A percentile compares a stretch with the other conserved stretches of the same genome.
phyloP scores from a whole-genome alignment of 148 eudicot species.

The Silene latifolia region DNA sequence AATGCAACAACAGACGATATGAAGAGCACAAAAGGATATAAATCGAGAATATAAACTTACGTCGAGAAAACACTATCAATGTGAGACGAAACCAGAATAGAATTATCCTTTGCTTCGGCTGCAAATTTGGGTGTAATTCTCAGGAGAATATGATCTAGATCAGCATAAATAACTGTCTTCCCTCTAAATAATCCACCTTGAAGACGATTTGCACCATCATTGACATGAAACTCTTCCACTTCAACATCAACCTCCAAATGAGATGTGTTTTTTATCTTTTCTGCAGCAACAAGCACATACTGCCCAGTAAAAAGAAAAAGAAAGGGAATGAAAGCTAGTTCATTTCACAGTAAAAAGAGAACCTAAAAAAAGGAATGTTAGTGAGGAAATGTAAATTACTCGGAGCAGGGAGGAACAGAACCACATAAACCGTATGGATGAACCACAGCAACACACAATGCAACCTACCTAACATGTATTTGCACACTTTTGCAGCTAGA shows the following conservation, averaged over 20 bases:
- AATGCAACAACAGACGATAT: neutral
- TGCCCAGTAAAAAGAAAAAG: constrained; percentile 32
- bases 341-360: neutral
- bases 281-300: constrained; percentile 68
- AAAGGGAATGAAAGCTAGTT: neutral
- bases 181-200: constrained; percentile 75
- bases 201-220: constrained; percentile 67
- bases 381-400: too few relatives aligned
- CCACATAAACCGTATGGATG: neutral
- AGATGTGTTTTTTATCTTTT: constrained; percentile 61
- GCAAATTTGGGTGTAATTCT: constrained; percentile 74
- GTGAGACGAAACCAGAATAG: constrained; percentile 88
- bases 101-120: constrained; percentile 66
- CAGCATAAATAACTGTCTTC: constrained; percentile 76
- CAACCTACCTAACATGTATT: neutral
- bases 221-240: constrained; percentile 74
- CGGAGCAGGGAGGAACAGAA: too few relatives aligned
- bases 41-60: constrained; percentile 37
- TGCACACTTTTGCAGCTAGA: neutral
- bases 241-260: constrained; percentile 95
- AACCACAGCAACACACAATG: neutral
- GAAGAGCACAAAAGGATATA: neutral
- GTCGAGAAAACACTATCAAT: constrained; percentile 78
- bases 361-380: too few relatives aligned
- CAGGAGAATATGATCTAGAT: constrained; percentile 69